Evolutionary conservation across 2,329 filamentous ascomycete species (phyloP).

Genomic region (Curvularia lunata): DNA sequence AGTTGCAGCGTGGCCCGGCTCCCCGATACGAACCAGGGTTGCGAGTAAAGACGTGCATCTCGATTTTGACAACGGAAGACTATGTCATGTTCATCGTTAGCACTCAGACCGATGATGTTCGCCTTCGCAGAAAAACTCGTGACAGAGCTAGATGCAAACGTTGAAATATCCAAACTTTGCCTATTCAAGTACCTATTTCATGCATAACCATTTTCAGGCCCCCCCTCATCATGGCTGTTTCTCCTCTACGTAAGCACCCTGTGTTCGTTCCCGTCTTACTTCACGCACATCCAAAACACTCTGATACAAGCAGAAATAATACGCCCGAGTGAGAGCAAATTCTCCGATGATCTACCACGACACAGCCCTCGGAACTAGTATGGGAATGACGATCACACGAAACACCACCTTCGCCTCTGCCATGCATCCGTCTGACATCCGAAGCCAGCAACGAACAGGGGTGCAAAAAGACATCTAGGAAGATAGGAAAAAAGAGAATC

Average conservation of each 20-base stretch:
- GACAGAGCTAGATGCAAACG: background rate
- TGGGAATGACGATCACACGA: background rate
- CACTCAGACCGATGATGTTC: background rate
- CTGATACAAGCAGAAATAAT: background rate
- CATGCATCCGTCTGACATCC: background rate
- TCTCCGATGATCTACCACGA: background rate
- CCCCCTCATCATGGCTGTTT: background rate
- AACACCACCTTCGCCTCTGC: background rate
- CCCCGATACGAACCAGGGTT: background rate
- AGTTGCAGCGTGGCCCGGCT: background rate
- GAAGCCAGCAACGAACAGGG: background rate
- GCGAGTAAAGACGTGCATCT: background rate
- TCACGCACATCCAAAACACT: background rate
- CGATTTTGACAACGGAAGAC: slow-evolving; percentile 1
- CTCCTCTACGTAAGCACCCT: background rate
- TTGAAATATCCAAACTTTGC: no score
- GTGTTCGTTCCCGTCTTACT: background rate
- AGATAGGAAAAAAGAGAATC: background rate
- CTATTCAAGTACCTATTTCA: background rate
- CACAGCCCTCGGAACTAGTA: no score
- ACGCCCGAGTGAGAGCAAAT: background rate
- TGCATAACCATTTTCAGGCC: background rate
- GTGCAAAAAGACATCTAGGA: background rate
- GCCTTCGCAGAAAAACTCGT: background rate
- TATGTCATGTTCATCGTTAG: background rate